A percentile compares a stretch with the other conserved stretches of the same genome.
Evolutionary conservation across 257 asterid species (phyloP).

Genomic region (Paraleonurus japonicus): DNA sequence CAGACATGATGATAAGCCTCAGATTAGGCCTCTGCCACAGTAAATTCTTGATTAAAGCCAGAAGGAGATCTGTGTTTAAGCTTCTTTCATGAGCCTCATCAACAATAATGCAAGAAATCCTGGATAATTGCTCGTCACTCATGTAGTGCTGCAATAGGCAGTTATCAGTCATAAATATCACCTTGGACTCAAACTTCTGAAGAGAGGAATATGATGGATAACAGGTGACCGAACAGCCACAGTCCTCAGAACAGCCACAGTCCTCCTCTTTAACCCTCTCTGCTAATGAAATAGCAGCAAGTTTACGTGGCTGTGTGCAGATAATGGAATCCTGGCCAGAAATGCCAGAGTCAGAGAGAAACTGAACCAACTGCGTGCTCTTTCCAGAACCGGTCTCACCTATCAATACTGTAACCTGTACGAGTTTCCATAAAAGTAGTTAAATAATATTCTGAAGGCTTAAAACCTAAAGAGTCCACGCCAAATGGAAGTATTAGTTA

Average conservation of each 20-base stretch:
- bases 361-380: conserved; percentile 96
- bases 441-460: neutral
- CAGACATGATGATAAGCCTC: conserved; percentile 93
- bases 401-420: conserved; percentile 67
- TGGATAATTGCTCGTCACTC: conserved; percentile 61
- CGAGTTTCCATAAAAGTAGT: conserved; percentile 17
- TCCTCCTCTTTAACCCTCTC: conserved; percentile 85
- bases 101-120: conserved; percentile 75
- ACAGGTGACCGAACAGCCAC: conserved; percentile 43
- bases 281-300: conserved; percentile 76
- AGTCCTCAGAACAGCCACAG: conserved; percentile 62
- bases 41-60: conserved; percentile 70
- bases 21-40: conserved; percentile 61
- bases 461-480: conserved; percentile 3
- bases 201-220: conserved; percentile 60
- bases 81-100: conserved; percentile 99
- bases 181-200: conserved; percentile 44
- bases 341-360: conserved; percentile 76
- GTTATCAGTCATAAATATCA: conserved; percentile 80
- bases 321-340: conserved; percentile 53
- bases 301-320: conserved; percentile 98
- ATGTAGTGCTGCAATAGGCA: conserved; percentile 86
- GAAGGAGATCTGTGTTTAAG: conserved; percentile 88
- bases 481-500: neutral
- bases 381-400: conserved; percentile 99